These are phyloP conservation scores for Erysimum cheiranthoides DNA, from an alignment of 345 rosid species.

Conservation along the genomic window DNA sequence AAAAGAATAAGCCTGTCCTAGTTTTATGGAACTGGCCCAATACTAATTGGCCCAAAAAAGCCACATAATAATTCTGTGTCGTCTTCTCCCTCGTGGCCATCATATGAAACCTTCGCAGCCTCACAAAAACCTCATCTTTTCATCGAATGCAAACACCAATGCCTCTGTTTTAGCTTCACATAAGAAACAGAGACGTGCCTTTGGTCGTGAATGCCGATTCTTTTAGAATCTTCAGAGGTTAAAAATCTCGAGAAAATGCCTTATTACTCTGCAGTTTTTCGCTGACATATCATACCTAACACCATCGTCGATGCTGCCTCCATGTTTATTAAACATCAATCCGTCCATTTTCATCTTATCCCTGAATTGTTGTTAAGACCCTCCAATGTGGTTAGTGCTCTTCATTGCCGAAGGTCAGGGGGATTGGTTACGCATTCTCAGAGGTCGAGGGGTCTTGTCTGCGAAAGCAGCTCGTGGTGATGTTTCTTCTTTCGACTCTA, in stretches of 20 bases:
- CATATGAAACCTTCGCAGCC: constrained; percentile 44
- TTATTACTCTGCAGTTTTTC: constrained; percentile 59
- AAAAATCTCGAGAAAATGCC: constrained; percentile 46
- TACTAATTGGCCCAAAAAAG: not conserved
- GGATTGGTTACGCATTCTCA: too few species aligned
- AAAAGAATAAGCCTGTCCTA: too few species aligned
- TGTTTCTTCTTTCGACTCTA: constrained; percentile 57
- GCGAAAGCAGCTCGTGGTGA: constrained; percentile 37
- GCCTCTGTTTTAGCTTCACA: constrained; percentile 38
- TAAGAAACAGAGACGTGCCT: constrained; percentile 26
- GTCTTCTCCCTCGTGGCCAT: constrained; percentile 43
- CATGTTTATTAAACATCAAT: too few species aligned
- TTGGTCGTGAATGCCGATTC: not conserved
- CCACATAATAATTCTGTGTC: constrained; percentile 32
- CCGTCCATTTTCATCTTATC: too few species aligned
- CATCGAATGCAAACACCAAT: constrained; percentile 5
- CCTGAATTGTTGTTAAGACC: too few species aligned
- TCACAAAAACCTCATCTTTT: constrained; percentile 47
- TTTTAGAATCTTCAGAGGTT: constrained; percentile 19
- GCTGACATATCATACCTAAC: constrained; percentile 52
- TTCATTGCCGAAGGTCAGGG: too few species aligned
- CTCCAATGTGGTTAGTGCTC: too few species aligned
- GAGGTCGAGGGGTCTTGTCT: constrained; percentile 47
- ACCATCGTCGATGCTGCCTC: too few species aligned
- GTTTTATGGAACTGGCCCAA: too few species aligned